Base-by-base conservation (phyloP, 1,284 basidiomycete genomes). In the Moesziomyces sp. region DNA sequence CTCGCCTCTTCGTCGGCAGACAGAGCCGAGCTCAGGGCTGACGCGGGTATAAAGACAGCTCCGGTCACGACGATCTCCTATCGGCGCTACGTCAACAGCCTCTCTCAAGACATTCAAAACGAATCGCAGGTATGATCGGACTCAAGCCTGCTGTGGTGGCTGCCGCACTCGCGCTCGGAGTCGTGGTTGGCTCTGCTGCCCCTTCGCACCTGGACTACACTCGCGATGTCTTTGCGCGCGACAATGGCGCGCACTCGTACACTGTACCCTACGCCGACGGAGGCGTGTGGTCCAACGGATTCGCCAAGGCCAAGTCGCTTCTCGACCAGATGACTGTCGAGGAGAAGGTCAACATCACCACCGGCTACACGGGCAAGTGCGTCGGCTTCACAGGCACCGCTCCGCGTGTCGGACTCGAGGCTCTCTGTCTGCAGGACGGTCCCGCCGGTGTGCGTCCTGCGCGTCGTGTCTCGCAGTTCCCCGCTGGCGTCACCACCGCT, bases 401-500 rank as follows among this genome's bases (percentile, higher is more conserved):
- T 43, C 86, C 88, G 0, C 86, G 87, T 1, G 88, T 90, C 56
- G 86, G 86, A 26, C 92, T 90, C 83, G 86, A 87, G 1, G 91
- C 91, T 0, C 60, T 92, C 19, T 93, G 91, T 79, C 85, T 92
- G 21, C 78, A 87, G 62, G 87, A 87, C 59, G 77, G 74, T n/a
- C 86, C 86, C 9, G 83, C 89, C 6, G 91, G 91, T 23, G 88
- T 91, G 26, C 86, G 91, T 50, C 66, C 59, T 19, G 74, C 76
- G 16, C 63, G 74, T 24, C 66, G 61, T 21, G 75, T 88, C 87
- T 77, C 78, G 13, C 63, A 72, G 13, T 92, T 92, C 84, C 90
- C 91, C 16, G 87, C 90, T 14, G 91, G 88, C 16, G 89, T 92
- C 83, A 92, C 91, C 77, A 88, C 87, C 7, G 91, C 90, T 13